phyloP scores from a whole-genome alignment of 805 yeast species.

The Candida alai region DNA sequence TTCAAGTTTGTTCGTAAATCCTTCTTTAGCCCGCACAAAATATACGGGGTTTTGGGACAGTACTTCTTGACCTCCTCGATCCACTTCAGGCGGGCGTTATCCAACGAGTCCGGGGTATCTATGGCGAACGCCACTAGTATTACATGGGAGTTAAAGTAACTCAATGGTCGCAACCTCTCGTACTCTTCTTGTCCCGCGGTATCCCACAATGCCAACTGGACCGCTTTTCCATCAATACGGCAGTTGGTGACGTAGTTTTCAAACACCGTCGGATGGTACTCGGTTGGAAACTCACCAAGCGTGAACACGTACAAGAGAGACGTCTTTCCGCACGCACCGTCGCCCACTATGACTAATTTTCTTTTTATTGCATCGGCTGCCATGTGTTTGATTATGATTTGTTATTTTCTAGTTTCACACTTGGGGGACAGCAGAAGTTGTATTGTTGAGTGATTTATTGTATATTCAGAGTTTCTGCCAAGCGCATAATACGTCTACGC shows the following conservation, averaged over 20 bases:
- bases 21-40: constrained; percentile 80
- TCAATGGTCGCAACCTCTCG: constrained; percentile 82
- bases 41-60: constrained; percentile 75
- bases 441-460: too few relatives aligned
- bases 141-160: constrained; percentile 84
- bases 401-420: constrained; percentile 1
- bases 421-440: too few relatives aligned
- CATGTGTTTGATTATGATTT: constrained; percentile 13
- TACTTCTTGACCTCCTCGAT: constrained; percentile 74
- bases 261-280: constrained; percentile 90
- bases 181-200: constrained; percentile 98
- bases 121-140: constrained; percentile 83
- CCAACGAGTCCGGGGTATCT: constrained; percentile 79
- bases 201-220: constrained; percentile 87
- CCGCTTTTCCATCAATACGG: constrained; percentile 89
- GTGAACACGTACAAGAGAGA: constrained; percentile 89
- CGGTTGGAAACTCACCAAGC: constrained; percentile 87
- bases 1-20: constrained; percentile 57
- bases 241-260: constrained; percentile 94
- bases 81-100: constrained; percentile 84
- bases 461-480: too few relatives aligned
- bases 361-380: constrained; percentile 37
- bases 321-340: constrained; percentile 94
- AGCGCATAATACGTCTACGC: too few relatives aligned
- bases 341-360: constrained; percentile 88